Base-by-base conservation (phyloP, 768 basidiomycete genomes). In the Heimioporus sp. region DNA sequence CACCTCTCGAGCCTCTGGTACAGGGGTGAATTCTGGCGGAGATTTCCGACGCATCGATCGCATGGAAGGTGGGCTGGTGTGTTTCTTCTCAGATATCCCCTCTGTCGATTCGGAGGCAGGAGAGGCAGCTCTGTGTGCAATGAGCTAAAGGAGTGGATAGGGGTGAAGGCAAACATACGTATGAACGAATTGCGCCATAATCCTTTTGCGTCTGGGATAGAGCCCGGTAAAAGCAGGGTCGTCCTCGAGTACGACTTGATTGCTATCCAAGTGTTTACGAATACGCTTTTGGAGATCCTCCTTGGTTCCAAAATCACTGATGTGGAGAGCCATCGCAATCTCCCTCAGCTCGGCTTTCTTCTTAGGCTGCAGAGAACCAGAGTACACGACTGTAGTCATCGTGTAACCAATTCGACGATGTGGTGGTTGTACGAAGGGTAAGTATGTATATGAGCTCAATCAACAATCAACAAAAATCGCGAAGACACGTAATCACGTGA, bases 341-440 rank as follows among this genome's bases (percentile, higher is more conserved):
- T 80, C 78, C 58, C 79, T 83, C 4, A 88, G 76, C 19, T 87
- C 86, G 4, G 73, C 73, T 66, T 87, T 87, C 71, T 85, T 87
- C 70, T 87, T 87, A n/a, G 77, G 61, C 53, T 73, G 76, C 24
- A 86, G 75, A 24, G 80, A 66, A 42, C 85, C 85, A 37, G 78
- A 61, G 62, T 71, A 85, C 32, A 67, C 53, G 51, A 71, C 50
- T 34, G 73, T 72, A 37, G 77, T 66, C 79, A 80, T 81, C 66
- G 50, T 43, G 54, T 39, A 21, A 7, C 35, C 35, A 35, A 15
- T 35, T 4, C 7, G 10, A 21, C 16, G 59, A 41, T 16, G 45
- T 41, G 12, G 53, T 51, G 49, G 60, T 62, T 48, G 10, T 38
- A 30, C 17, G 16, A 49, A 10, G 30, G 52, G 53, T 43, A 57